Percentiles rank a stretch among this genome's conserved stretches.
phyloP scores from a whole-genome alignment of 306 rosid genomes.

The Clitoria ternatea region DNA sequence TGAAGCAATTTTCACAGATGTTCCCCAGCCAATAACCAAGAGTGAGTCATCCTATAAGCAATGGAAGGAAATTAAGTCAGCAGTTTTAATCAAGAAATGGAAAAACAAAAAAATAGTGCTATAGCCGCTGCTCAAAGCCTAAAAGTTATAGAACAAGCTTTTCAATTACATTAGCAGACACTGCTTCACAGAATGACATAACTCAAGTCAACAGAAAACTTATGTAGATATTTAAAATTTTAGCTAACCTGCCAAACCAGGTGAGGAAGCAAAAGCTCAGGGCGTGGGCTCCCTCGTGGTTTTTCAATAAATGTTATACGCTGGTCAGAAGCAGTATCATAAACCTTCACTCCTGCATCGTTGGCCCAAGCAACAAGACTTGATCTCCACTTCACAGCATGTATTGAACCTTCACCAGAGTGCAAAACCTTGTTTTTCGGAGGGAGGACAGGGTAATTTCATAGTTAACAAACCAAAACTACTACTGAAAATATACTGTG shows the following conservation, averaged over 20 bases:
- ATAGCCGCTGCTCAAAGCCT: neutral
- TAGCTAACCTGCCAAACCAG: slow-evolving; percentile 99
- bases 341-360: slow-evolving; percentile 94
- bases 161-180: slow-evolving; percentile 20
- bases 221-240: slow-evolving; percentile 25
- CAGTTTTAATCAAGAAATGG: slow-evolving; percentile 18
- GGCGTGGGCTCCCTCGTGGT: slow-evolving; percentile 88
- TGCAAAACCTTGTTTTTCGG: slow-evolving; percentile 85
- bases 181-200: slow-evolving; percentile 19
- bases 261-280: slow-evolving; percentile 93
- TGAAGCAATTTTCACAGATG: slow-evolving; percentile 83
- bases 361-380: slow-evolving; percentile 99
- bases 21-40: slow-evolving; percentile 99
- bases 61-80: slow-evolving; percentile 28
- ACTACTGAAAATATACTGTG: neutral
- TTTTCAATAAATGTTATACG: slow-evolving; percentile 93
- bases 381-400: slow-evolving; percentile 92
- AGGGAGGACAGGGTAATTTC: neutral
- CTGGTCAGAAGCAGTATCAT: slow-evolving; percentile 84
- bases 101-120: slow-evolving; percentile 14
- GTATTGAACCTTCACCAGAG: slow-evolving; percentile 98
- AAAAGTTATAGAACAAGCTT: neutral
- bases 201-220: slow-evolving; percentile 20
- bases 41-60: slow-evolving; percentile 72
- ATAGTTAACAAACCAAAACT: slow-evolving; percentile 25